Conservation (phyloP, 495 filamentous ascomycete genomes). For the Trichocladium uniseriatum region DNA sequence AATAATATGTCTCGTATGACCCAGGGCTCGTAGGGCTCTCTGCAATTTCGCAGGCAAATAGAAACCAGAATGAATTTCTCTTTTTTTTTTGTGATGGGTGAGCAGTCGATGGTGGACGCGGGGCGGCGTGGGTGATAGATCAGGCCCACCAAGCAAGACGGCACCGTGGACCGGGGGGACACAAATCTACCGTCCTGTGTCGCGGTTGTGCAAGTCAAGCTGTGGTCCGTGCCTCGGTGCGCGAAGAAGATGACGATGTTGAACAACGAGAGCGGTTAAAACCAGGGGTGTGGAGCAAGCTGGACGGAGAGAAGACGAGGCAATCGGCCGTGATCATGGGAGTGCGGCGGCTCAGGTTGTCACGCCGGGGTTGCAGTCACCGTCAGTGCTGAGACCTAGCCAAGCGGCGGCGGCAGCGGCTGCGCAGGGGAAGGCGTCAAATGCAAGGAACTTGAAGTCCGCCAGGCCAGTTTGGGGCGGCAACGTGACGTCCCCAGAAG, state of each 20-base stretch:
- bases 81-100: conserved; percentile 20
- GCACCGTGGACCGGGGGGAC: conserved; percentile 18
- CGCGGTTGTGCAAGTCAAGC: conserved; percentile 22
- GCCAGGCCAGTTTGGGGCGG: not conserved
- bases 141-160: conserved; percentile 21
- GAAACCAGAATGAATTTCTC: conserved; percentile 10
- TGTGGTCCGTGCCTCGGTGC: conserved; percentile 28
- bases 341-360: conserved; percentile 12
- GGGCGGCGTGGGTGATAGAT: conserved; percentile 19
- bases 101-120: conserved; percentile 13
- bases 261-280: conserved; percentile 36
- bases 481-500: not conserved
- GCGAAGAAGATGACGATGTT: conserved; percentile 23
- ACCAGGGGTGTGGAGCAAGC: conserved; percentile 21
- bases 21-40: conserved; percentile 13
- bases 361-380: conserved; percentile 10
- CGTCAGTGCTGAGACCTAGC: conserved; percentile 10
- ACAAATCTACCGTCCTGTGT: conserved; percentile 16
- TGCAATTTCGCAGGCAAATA: conserved; percentile 27
- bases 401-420: conserved; percentile 11
- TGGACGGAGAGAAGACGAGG: conserved; percentile 10
- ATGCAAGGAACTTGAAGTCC: not conserved
- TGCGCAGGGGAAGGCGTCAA: conserved; percentile 9
- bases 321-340: conserved; percentile 18
- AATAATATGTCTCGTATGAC: conserved; percentile 43